Conservation (phyloP, 192 early-diverging fungal species). For the Coemansia sp. region DNA sequence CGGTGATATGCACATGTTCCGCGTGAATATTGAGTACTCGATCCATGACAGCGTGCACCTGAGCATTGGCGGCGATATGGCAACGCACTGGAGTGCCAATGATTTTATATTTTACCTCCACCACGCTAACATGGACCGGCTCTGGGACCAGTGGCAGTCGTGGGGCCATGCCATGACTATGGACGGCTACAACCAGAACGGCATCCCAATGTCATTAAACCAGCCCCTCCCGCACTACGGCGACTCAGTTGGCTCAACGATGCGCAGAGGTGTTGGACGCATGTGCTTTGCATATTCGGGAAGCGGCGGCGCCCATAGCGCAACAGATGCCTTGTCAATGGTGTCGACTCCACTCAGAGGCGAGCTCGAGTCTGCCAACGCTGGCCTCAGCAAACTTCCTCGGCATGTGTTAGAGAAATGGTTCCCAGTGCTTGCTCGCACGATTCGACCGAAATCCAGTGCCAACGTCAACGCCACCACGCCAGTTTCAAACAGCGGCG, state of each 20-base stretch:
- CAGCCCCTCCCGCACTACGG: conserved; percentile 39
- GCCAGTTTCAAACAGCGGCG: not conserved
- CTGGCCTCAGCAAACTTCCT: conserved; percentile 31
- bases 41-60: conserved; percentile 55
- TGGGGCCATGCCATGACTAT: conserved; percentile 42
- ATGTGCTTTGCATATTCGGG: conserved; percentile 51
- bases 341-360: conserved; percentile 20
- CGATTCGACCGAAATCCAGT: not conserved
- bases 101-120: conserved; percentile 66
- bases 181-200: conserved; percentile 35
- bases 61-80: conserved; percentile 56
- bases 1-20: conserved; percentile 46
- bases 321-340: conserved; percentile 16
- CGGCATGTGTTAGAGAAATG: conserved; percentile 34
- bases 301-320: conserved; percentile 6
- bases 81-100: conserved; percentile 52
- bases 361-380: conserved; percentile 8
- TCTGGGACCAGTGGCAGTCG: conserved; percentile 61
- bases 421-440: conserved; percentile 35
- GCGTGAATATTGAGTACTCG: conserved; percentile 51
- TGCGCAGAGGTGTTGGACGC: conserved; percentile 39
- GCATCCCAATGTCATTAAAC: conserved; percentile 26
- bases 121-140: conserved; percentile 62
- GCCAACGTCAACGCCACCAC: not conserved
- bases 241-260: conserved; percentile 36